These are phyloP conservation scores for Pythium dissotocum DNA, from an alignment of 352 stramenopile genomes.

Conservation along the genomic window DNA sequence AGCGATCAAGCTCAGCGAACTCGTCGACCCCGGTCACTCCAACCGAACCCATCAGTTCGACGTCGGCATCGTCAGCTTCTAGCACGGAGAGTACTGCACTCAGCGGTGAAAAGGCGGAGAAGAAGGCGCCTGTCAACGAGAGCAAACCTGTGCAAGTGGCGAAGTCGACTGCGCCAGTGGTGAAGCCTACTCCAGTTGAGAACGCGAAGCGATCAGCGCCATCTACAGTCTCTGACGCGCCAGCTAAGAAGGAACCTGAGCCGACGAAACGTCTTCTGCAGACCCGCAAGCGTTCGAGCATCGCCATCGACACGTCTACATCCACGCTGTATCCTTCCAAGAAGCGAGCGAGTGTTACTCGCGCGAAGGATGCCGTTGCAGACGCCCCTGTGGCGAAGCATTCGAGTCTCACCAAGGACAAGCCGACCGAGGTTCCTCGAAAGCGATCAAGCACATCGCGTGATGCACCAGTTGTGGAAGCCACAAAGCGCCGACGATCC, in stretches of 20 bases:
- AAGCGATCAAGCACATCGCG: conserved; percentile 23
- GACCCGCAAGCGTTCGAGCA: conserved; percentile 25
- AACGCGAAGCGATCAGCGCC: background rate
- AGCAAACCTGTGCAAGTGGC: background rate
- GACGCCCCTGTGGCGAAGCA: conserved; percentile 12
- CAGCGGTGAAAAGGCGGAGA: background rate
- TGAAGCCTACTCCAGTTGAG: background rate
- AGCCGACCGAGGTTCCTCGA: conserved; percentile 1
- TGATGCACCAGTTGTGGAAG: background rate
- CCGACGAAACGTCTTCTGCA: conserved; percentile 4
- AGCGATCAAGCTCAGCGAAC: background rate
- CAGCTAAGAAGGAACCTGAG: background rate
- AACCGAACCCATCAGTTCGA: background rate
- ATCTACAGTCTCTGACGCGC: background rate
- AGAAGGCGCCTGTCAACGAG: background rate
- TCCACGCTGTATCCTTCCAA: conserved; percentile 28
- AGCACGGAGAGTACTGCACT: background rate
- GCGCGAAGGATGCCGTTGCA: conserved; percentile 5
- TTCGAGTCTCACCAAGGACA: conserved; percentile 16
- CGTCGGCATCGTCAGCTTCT: background rate
- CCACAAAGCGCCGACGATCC: conserved; percentile 16
- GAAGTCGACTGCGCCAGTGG: background rate
- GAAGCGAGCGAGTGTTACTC: conserved; percentile 18
- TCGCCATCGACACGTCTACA: conserved; percentile 22
- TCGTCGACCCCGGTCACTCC: background rate